phyloP scores from a whole-genome alignment of 2,329 filamentous ascomycete species.

The Fonsecaea erecta region DNA sequence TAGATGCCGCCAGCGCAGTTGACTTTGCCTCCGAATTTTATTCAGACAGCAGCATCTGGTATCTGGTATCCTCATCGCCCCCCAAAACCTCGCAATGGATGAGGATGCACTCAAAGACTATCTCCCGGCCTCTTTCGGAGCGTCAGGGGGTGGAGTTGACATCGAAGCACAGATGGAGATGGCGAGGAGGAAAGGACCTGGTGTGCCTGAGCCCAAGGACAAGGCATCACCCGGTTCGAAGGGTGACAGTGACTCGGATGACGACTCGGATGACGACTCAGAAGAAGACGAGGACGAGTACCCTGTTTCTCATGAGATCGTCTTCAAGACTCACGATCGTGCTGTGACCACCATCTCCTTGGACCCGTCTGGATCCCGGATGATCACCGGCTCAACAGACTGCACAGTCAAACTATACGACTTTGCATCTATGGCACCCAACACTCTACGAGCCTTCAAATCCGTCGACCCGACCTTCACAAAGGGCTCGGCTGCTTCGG shows the following conservation, averaged over 20 bases:
- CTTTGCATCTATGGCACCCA: constrained; percentile 93
- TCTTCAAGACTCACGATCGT: constrained; percentile 89
- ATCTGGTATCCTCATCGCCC: neutral
- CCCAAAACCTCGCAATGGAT: constrained; percentile 39
- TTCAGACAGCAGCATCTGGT: neutral
- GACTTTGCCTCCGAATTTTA: neutral
- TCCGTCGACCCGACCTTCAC: constrained; percentile 83
- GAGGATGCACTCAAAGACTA: constrained; percentile 60
- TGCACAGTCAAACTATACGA: constrained; percentile 92
- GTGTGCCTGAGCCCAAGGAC: constrained; percentile 42
- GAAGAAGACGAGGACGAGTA: constrained; percentile 79
- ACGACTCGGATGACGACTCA: constrained; percentile 59
- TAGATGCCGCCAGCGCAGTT: neutral
- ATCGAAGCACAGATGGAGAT: constrained; percentile 80
- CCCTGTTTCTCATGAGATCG: constrained; percentile 88
- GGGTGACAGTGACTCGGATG: constrained; percentile 45
- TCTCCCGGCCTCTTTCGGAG: constrained; percentile 83
- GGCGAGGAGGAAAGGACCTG: constrained; percentile 65
- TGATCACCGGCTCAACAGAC: constrained; percentile 90
- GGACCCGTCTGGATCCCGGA: constrained; percentile 80
- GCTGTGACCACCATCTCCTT: constrained; percentile 82
- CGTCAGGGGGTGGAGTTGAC: constrained; percentile 73
- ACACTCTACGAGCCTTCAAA: constrained; percentile 91
- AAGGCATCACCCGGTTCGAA: constrained; percentile 44
- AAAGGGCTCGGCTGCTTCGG: constrained; percentile 71